These are phyloP conservation scores for Austroboletus festivus DNA, from an alignment of 768 basidiomycete genomes.

Conservation along the genomic window DNA sequence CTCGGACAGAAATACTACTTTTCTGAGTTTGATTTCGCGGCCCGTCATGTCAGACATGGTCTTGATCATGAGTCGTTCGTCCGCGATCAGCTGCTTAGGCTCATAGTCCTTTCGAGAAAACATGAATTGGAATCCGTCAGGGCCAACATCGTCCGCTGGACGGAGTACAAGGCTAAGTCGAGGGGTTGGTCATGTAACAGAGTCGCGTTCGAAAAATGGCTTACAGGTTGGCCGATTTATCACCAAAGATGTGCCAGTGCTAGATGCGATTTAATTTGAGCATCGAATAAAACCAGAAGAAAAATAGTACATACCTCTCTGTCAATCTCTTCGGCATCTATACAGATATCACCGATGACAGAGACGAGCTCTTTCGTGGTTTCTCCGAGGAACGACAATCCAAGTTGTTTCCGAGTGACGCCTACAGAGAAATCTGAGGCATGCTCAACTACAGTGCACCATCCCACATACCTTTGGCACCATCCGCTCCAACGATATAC, in stretches of 20 bases:
- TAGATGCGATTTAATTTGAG: constrained; percentile 5
- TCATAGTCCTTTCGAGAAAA: constrained; percentile 3
- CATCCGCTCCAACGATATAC: constrained; percentile 42
- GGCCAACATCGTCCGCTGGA: constrained; percentile 3
- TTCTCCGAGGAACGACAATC: constrained; percentile 41
- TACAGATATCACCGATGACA: constrained; percentile 37
- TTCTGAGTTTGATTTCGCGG: too few species aligned
- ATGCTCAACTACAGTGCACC: background rate
- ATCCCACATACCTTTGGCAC: constrained; percentile 30
- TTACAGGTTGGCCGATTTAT: background rate
- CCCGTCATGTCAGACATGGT: too few species aligned
- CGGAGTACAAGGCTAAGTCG: background rate
- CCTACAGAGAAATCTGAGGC: constrained; percentile 18
- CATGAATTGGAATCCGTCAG: constrained; percentile 19
- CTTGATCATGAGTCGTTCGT: too few species aligned
- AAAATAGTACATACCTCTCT: constrained; percentile 15
- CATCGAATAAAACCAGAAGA: background rate
- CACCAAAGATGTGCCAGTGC: constrained; percentile 4
- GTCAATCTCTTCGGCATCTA: constrained; percentile 29
- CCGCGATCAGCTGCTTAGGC: too few species aligned
- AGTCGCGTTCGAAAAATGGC: background rate
- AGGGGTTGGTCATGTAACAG: background rate
- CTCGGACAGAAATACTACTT: too few species aligned
- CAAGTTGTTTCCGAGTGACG: constrained; percentile 37
- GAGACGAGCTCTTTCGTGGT: constrained; percentile 26